Evolutionary conservation across 495 filamentous ascomycete species (phyloP).

Genomic region (Cercophora sp.): DNA sequence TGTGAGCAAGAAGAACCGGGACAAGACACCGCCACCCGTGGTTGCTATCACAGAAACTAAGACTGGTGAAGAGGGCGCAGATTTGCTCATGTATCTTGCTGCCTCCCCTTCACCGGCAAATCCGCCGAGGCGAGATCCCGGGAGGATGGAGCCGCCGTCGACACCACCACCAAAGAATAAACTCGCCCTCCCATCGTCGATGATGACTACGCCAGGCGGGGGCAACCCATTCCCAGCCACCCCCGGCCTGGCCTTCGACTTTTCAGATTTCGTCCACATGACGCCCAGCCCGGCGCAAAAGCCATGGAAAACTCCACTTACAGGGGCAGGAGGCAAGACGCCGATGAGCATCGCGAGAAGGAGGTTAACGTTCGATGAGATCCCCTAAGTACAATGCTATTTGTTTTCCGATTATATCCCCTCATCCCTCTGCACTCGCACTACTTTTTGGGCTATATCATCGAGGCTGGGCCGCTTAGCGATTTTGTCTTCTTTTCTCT

Average conservation of each 20-base stretch:
- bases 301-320: conserved; percentile 67
- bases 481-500: too few relatives aligned
- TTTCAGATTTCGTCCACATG: conserved; percentile 95
- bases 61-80: conserved; percentile 77
- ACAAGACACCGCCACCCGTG: conserved; percentile 9
- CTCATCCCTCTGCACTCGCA: too few relatives aligned
- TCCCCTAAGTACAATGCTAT: conserved; percentile 11
- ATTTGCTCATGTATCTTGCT: conserved; percentile 86
- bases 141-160: conserved; percentile 66
- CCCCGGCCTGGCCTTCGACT: conserved; percentile 74
- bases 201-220: conserved; percentile 82
- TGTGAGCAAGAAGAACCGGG: conserved; percentile 30
- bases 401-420: too few relatives aligned
- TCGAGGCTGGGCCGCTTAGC: too few relatives aligned
- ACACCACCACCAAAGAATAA: conserved; percentile 78
- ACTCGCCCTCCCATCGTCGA: conserved; percentile 73
- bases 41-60: conserved; percentile 31
- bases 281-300: conserved; percentile 92
- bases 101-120: conserved; percentile 84
- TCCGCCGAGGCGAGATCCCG: conserved; percentile 28
- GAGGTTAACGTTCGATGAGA: conserved; percentile 45
- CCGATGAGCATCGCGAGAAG: conserved; percentile 39
- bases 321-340: conserved; percentile 31
- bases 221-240: conserved; percentile 54
- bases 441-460: too few relatives aligned